Evolutionary conservation across 1,284 basidiomycete species (phyloP).

Genomic region (Mycena sp.): DNA sequence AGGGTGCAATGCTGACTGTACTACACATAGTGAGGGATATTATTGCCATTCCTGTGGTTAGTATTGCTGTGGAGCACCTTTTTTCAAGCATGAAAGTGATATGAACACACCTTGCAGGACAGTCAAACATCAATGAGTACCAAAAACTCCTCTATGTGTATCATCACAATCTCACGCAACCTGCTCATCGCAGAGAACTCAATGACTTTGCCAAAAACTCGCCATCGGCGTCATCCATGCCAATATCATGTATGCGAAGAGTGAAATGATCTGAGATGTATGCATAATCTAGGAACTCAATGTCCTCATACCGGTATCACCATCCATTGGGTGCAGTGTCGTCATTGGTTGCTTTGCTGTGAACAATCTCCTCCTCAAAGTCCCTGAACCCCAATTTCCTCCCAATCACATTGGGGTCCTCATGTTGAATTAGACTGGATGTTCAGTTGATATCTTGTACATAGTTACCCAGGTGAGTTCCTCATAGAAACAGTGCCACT

Average conservation of each 20-base stretch:
- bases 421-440: background rate
- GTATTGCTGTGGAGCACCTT: too few species aligned
- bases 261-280: background rate
- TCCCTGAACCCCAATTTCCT: background rate
- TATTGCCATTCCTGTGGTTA: too few species aligned
- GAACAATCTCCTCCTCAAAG: background rate
- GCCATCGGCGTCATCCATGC: background rate
- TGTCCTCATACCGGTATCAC: background rate
- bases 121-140: too few species aligned
- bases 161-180: too few species aligned
- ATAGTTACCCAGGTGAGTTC: background rate
- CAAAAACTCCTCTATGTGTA: too few species aligned
- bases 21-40: too few species aligned
- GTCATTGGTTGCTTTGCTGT: background rate
- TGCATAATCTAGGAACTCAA: background rate
- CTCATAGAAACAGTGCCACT: too few species aligned
- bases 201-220: background rate
- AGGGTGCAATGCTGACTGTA: too few species aligned
- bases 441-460: background rate
- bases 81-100: too few species aligned
- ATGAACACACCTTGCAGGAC: too few species aligned
- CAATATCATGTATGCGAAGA: background rate
- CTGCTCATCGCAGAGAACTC: background rate
- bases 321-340: background rate
- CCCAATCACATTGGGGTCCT: background rate